Evolutionary conservation across 1,284 basidiomycete genomes (phyloP), one percentile per base, ranked within the genome.

Genomic region (Wallemia mellicola): DNA sequence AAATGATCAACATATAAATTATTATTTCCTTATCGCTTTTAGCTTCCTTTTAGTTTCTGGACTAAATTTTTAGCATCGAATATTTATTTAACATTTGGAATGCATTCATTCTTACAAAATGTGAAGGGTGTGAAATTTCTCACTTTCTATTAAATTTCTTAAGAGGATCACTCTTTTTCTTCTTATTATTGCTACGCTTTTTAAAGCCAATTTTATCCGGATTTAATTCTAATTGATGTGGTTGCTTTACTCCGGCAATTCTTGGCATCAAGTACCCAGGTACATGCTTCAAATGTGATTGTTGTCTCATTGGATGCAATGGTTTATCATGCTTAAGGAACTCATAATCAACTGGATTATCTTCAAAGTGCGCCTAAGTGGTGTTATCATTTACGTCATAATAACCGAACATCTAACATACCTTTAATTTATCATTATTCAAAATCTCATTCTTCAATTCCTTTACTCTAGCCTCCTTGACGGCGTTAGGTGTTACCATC

Each of bases 381-480:
- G 24, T 15, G 48, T 32, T 2, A 19, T 32, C 19, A 32, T 7
- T 19, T 9, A 48, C 38, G n/a, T 48, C 38, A 11, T 11, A 5
- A 3, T 3, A 15, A 11, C 14, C 22, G 5, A 3, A 11, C n/a
- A 11, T n/a, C 19, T n/a, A 11, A 48, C 38, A 30, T 61, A 87
- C 87, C 78, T 96, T 95, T 60, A 98, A 77, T 71, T 92, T 96
- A 65, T 94, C 86, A 58, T 84, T 88, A 68, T 94, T 92, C 65
- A 98, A 69, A 57, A 98, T 82, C 71, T 99, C 94, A 57, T 80
- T 73, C 70, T 94, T 92, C 65, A 98, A 73, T 71, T 98, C 94
- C 70, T 92, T 92, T 59, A 95, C 76, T 63, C 91, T 73, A 1
- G 94, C 94, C 70, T 98, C 94, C 64, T 81, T 78, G 62, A 99